Evolutionary conservation across 192 early-diverging fungal species (phyloP).

Genomic region (Backusella luteola): DNA sequence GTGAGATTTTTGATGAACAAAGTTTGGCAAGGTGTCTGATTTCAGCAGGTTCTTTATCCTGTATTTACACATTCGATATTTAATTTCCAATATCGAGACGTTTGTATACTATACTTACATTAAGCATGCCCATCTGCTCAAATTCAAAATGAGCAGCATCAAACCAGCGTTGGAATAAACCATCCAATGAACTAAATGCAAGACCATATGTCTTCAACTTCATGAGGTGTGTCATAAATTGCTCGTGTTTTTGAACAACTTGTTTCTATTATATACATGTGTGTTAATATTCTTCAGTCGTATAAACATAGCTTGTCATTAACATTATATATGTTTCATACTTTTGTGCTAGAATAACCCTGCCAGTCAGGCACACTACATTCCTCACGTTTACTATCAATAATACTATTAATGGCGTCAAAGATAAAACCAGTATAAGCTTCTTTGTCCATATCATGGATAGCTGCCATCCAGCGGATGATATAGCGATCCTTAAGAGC

Average conservation of each 20-base stretch:
- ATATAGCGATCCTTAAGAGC: constrained; percentile 50
- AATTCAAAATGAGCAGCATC: constrained; percentile 35
- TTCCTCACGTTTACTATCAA: constrained; percentile 41
- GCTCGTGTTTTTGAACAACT: constrained; percentile 33
- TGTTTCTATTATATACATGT: constrained; percentile 28
- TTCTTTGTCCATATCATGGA: constrained; percentile 42
- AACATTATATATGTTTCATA: neutral
- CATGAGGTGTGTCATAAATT: constrained; percentile 41
- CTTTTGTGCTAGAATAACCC: constrained; percentile 3
- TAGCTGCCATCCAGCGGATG: constrained; percentile 41
- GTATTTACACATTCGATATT: neutral
- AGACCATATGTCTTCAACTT: constrained; percentile 46
- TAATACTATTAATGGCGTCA: constrained; percentile 37
- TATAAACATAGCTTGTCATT: neutral
- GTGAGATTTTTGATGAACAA: constrained; percentile 9
- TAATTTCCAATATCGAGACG: neutral
- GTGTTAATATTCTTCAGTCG: neutral
- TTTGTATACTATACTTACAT: neutral
- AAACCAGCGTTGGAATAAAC: constrained; percentile 46
- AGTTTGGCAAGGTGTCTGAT: constrained; percentile 14
- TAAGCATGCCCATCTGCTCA: constrained; percentile 19
- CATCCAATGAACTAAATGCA: constrained; percentile 40
- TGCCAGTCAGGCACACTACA: constrained; percentile 13
- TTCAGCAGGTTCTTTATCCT: constrained; percentile 21
- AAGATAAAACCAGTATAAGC: constrained; percentile 40